phyloP scores from a whole-genome alignment of 1,284 basidiomycete genomes.

The Sanghuangporus baumii region DNA sequence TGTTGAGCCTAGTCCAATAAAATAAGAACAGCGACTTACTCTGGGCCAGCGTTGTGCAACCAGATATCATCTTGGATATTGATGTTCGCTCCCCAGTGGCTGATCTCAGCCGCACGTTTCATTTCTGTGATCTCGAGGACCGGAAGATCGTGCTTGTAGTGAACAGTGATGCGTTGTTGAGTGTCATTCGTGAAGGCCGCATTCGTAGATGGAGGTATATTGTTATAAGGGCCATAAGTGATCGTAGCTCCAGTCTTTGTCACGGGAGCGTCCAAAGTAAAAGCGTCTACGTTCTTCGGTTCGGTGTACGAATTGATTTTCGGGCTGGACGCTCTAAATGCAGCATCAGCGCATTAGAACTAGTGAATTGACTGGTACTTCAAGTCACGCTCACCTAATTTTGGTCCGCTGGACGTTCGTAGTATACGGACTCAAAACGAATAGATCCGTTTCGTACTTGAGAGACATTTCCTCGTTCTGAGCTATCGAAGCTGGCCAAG shows the following conservation, averaged over 20 bases:
- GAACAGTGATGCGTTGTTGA: conserved; percentile 66
- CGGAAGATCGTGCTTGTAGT: conserved; percentile 79
- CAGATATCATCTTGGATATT: conserved; percentile 88
- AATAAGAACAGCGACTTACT: conserved; percentile 43
- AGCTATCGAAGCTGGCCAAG: conserved; percentile 68
- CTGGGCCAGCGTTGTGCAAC: conserved; percentile 83
- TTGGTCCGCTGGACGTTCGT: conserved; percentile 83
- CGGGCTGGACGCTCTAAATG: conserved; percentile 56
- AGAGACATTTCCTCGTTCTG: conserved; percentile 82
- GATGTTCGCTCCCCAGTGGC: conserved; percentile 94
- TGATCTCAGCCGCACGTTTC: conserved; percentile 81
- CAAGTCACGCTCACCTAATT: conserved; percentile 53
- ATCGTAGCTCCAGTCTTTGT: conserved; percentile 78
- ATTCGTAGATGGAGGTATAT: conserved; percentile 59
- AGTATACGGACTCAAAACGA: conserved; percentile 78
- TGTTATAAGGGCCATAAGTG: conserved; percentile 84
- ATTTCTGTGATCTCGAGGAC: conserved; percentile 73
- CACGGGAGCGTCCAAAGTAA: conserved; percentile 49
- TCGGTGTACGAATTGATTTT: conserved; percentile 65
- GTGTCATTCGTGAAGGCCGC: conserved; percentile 49
- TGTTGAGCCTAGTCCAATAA: conserved; percentile 1
- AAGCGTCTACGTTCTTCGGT: conserved; percentile 50
- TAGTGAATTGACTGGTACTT: conserved; percentile 8
- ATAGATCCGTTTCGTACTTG: conserved; percentile 69
- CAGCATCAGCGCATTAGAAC: conserved; percentile 6